phyloP scores from a whole-genome alignment of 805 yeast genomes.

The Candida ficus region DNA sequence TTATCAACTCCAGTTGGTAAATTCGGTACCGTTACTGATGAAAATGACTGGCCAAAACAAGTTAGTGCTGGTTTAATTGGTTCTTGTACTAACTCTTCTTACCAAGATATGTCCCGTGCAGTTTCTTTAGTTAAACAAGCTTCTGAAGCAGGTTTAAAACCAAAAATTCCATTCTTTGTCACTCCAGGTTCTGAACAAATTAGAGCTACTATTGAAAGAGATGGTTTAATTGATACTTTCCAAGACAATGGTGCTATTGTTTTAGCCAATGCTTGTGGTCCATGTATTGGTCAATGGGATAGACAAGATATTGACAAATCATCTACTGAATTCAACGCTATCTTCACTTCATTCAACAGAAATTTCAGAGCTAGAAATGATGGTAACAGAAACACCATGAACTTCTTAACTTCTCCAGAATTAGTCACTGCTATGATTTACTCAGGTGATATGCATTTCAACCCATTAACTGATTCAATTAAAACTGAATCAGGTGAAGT shows the following conservation, averaged over 20 bases:
- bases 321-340: conserved; percentile 71
- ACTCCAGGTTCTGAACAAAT: conserved; percentile 99
- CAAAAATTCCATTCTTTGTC: conserved; percentile 88
- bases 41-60: conserved; percentile 79
- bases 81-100: conserved; percentile 96
- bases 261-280: conserved; percentile 98
- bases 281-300: conserved; percentile 99
- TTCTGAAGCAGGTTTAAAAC: conserved; percentile 75
- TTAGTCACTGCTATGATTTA: conserved; percentile 95
- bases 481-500: conserved; percentile 60
- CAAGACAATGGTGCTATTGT: conserved; percentile 87
- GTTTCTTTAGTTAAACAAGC: conserved; percentile 89
- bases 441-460: conserved; percentile 87
- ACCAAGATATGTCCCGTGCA: conserved; percentile 97
- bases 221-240: conserved; percentile 79
- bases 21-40: conserved; percentile 64
- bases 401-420: conserved; percentile 98
- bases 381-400: conserved; percentile 96
- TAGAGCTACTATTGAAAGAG: conserved; percentile 94
- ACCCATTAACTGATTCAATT: conserved; percentile 86
- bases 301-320: conserved; percentile 70
- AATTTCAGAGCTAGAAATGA: conserved; percentile 97
- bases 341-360: conserved; percentile 96
- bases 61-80: conserved; percentile 95
- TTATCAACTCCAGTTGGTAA: conserved; percentile 87